These are phyloP conservation scores for Apiotrichum veenhuisii DNA, from an alignment of 1,284 basidiomycete species.

Conservation along the genomic window DNA sequence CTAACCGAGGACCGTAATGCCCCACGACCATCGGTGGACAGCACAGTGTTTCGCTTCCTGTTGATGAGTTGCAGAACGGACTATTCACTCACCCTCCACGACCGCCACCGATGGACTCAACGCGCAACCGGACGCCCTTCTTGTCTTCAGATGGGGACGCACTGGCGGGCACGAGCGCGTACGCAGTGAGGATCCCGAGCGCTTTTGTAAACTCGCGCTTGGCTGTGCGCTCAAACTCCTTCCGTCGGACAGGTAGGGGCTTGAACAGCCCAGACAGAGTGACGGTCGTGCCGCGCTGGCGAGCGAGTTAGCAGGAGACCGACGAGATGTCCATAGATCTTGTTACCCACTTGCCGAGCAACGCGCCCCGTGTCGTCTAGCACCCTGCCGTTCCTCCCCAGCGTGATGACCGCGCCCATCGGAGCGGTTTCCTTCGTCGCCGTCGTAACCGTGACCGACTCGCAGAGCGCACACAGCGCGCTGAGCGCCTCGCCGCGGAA, in stretches of 20 bases:
- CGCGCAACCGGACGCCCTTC: slow-evolving; percentile 65
- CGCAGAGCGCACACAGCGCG: slow-evolving; percentile 81
- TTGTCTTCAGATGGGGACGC: slow-evolving; percentile 46
- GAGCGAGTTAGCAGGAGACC: neutral
- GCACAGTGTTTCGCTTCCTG: slow-evolving; percentile 68
- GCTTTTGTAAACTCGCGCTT: slow-evolving; percentile 91
- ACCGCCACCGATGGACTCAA: slow-evolving; percentile 55
- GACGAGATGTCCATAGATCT: slow-evolving; percentile 47
- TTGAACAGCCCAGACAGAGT: slow-evolving; percentile 70
- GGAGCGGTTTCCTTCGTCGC: slow-evolving; percentile 67
- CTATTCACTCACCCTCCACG: slow-evolving; percentile 61
- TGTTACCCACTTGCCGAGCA: slow-evolving; percentile 67
- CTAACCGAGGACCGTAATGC: slow-evolving; percentile 65
- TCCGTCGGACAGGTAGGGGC: slow-evolving; percentile 81
- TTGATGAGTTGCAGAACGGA: neutral
- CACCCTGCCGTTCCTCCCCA: slow-evolving; percentile 64
- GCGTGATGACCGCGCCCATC: slow-evolving; percentile 70
- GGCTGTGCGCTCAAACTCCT: slow-evolving; percentile 82
- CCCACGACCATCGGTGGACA: slow-evolving; percentile 66
- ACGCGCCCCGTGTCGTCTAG: slow-evolving; percentile 56
- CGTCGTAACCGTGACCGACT: slow-evolving; percentile 67
- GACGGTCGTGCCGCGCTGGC: slow-evolving; percentile 82
- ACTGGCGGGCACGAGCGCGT: slow-evolving; percentile 72
- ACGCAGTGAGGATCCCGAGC: slow-evolving; percentile 74
- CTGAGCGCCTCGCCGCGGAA: slow-evolving; percentile 95